Base-by-base conservation (phyloP, 306 rosid genomes). In the Bauhinia variegata region DNA sequence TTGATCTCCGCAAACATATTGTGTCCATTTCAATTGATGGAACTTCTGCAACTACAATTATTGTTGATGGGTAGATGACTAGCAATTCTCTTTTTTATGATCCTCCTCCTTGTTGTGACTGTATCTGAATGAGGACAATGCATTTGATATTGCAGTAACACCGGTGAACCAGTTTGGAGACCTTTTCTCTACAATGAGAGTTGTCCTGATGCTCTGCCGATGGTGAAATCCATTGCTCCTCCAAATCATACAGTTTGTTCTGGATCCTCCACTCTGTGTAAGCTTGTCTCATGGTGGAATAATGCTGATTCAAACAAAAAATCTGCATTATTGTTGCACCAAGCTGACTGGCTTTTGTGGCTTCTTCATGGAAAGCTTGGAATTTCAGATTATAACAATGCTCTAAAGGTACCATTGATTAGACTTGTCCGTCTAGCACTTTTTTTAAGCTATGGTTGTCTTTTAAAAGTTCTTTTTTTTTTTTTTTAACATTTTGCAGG, bases 281-380 rank as follows among this genome's bases (percentile, higher is more conserved):
- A 92, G 85, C 89, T 92, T 4, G 89, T 87, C 78, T 80, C 88
- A 0, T 92, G 96, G 98, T 92, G 96, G 98, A 85, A 80, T 60
- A 70, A 9, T 50, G 77, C 47, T 18, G 83, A 65, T 66, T 81
- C 80, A 10, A 52, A 75, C 14, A 61, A 67, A 69, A 72, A 85
- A 47, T 79, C 86, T 54, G 92, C 95, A 13, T 62, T 82, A 37
- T 81, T 92, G 84, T 80, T 89, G 83, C 96, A 87, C 76, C 98
- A 92, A 87, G 95, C 95, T 14, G 98, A 92, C 83, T 87, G 98
- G 98, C 78, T 92, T 36, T 51, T 87, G 79, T 92, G 92, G 96
- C 90, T 92, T 78, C 95, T 92, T 77, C 98, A 92, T 62, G 98
- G 96, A 59, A 89, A 77, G 79, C 88, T 89, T 31, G 92, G 98